Evolutionary conservation across 768 basidiomycete species (phyloP).

Genomic region (Xerocomus potaroensis): DNA sequence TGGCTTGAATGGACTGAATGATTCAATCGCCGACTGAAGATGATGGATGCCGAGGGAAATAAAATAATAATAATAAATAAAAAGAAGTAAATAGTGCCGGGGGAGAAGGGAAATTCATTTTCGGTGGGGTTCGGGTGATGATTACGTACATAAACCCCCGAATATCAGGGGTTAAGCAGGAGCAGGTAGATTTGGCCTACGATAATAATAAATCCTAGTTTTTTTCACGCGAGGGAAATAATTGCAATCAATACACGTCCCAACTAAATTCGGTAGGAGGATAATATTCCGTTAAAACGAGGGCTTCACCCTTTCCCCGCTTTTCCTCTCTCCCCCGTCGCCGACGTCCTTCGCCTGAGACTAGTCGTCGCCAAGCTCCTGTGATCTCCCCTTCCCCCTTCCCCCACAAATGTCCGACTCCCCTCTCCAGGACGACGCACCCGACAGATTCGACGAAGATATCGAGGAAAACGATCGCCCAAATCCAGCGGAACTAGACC

Average conservation of each 20-base stretch:
- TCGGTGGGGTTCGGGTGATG: constrained; percentile 25
- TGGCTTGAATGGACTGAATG: too few relatives aligned
- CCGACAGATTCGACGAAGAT: constrained; percentile 59
- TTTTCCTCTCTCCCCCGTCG: constrained; percentile 45
- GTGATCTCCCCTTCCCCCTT: constrained; percentile 21
- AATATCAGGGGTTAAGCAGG: constrained; percentile 55
- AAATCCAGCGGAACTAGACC: constrained; percentile 29
- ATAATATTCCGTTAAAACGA: constrained; percentile 74
- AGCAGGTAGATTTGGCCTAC: constrained; percentile 46
- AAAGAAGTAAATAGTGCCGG: too few relatives aligned
- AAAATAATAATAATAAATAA: background rate
- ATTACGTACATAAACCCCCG: constrained; percentile 59
- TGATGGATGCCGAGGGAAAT: constrained; percentile 9
- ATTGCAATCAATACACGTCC: constrained; percentile 51
- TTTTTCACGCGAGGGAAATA: constrained; percentile 69
- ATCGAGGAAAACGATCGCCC: constrained; percentile 48
- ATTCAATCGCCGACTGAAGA: constrained; percentile 34
- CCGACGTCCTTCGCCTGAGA: constrained; percentile 25
- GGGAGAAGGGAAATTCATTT: constrained; percentile 16
- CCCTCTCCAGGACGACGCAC: constrained; percentile 49
- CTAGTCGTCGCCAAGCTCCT: constrained; percentile 20
- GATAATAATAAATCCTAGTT: constrained; percentile 58
- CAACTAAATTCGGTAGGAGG: constrained; percentile 69
- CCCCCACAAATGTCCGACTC: constrained; percentile 56
- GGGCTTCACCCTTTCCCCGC: constrained; percentile 61